These are phyloP conservation scores for Geranium rotundifolium DNA, from an alignment of 345 rosid species.

Conservation along the genomic window DNA sequence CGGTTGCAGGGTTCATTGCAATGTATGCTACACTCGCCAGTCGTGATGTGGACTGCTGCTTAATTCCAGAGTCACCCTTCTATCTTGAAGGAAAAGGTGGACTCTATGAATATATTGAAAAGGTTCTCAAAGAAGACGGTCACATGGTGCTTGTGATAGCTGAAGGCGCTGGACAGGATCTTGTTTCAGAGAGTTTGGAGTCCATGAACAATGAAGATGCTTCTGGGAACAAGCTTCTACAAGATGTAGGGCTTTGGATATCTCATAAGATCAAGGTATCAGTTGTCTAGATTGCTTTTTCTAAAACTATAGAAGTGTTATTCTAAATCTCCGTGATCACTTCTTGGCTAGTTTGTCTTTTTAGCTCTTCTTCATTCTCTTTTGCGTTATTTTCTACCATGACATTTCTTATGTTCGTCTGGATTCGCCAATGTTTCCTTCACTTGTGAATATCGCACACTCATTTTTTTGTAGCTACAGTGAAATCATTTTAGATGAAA, in stretches of 20 bases:
- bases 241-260: slow-evolving; percentile 77
- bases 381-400: background rate
- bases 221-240: slow-evolving; percentile 75
- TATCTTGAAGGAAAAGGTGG: slow-evolving; percentile 86
- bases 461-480: background rate
- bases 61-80: slow-evolving; percentile 92
- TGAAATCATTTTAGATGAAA: background rate
- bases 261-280: slow-evolving; percentile 60
- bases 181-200: slow-evolving; percentile 39
- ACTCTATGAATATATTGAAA: slow-evolving; percentile 52
- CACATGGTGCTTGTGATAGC: slow-evolving; percentile 85
- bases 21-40: slow-evolving; percentile 85
- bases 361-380: background rate
- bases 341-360: background rate
- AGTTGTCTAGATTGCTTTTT: background rate
- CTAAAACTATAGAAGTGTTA: too few species aligned
- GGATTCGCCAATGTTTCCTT: too few species aligned
- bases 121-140: slow-evolving; percentile 59
- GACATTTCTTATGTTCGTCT: background rate
- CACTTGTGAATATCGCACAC: background rate
- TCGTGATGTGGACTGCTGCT: slow-evolving; percentile 85
- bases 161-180: slow-evolving; percentile 90
- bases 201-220: slow-evolving; percentile 50
- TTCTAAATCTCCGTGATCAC: too few species aligned
- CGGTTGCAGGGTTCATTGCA: slow-evolving; percentile 48